These are phyloP conservation scores for Davidsoniella australis DNA, from an alignment of 2,329 filamentous ascomycete genomes.

Conservation along the genomic window DNA sequence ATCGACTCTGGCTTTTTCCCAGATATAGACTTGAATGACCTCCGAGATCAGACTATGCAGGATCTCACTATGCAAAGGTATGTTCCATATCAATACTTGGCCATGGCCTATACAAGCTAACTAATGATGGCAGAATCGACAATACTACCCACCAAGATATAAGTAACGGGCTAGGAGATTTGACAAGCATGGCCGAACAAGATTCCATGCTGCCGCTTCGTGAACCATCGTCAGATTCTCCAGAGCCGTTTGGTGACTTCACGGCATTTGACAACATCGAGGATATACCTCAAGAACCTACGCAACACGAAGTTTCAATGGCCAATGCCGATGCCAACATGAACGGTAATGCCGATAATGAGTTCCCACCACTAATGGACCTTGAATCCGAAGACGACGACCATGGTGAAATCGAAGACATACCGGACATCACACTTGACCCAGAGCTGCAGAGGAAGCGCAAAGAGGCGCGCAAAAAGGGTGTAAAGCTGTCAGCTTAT, in stretches of 20 bases:
- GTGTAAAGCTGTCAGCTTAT: conserved; percentile 46
- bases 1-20: conserved; percentile 37
- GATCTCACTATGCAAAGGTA: conserved; percentile 29
- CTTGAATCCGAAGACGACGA: conserved; percentile 11
- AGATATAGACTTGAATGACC: conserved; percentile 26
- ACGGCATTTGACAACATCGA: conserved; percentile 8
- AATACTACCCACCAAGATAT: conserved; percentile 14
- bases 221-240: conserved; percentile 7
- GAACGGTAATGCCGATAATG: neutral
- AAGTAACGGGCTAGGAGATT: conserved; percentile 6
- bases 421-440: conserved; percentile 4
- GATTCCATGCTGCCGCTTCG: neutral
- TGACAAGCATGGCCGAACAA: conserved; percentile 3
- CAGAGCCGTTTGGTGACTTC: conserved; percentile 11
- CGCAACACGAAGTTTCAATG: conserved; percentile 6
- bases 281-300: conserved; percentile 1
- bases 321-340: neutral
- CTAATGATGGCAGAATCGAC: conserved; percentile 19
- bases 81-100: neutral
- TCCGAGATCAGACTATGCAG: conserved; percentile 23
- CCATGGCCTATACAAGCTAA: neutral
- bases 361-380: conserved; percentile 6
- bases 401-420: conserved; percentile 9
- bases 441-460: conserved; percentile 2
- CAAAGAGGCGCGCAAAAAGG: conserved; percentile 21